These are phyloP conservation scores for Apiospora marii DNA, from an alignment of 2,329 filamentous ascomycete species.

Conservation along the genomic window DNA sequence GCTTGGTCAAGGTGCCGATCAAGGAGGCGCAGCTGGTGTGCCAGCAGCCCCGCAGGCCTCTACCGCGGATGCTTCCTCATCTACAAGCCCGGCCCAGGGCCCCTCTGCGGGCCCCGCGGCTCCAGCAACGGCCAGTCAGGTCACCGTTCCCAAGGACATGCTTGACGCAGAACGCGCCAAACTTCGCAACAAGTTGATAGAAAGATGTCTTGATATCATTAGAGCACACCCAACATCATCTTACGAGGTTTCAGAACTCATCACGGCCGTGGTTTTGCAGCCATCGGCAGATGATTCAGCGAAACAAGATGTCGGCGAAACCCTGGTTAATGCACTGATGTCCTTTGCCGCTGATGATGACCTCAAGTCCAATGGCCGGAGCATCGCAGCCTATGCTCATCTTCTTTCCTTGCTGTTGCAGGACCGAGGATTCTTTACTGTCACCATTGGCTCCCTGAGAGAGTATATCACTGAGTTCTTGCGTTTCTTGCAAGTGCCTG, in stretches of 20 bases:
- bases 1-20: neutral
- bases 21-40: neutral
- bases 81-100: conserved; percentile 17
- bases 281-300: conserved; percentile 59
- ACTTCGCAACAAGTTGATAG: conserved; percentile 82
- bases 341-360: conserved; percentile 69
- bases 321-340: conserved; percentile 83
- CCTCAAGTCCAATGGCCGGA: conserved; percentile 65
- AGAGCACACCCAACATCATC: conserved; percentile 87
- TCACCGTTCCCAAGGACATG: conserved; percentile 72
- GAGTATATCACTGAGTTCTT: conserved; percentile 80
- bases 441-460: conserved; percentile 76
- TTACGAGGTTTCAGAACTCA: conserved; percentile 89
- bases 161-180: conserved; percentile 77
- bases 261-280: conserved; percentile 74
- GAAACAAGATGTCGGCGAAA: conserved; percentile 79
- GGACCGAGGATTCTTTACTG: conserved; percentile 80
- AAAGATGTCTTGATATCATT: conserved; percentile 89
- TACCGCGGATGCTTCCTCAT: conserved; percentile 10
- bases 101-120: conserved; percentile 26
- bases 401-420: conserved; percentile 88
- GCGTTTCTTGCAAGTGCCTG: conserved; percentile 77
- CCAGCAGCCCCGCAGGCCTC: conserved; percentile 26
- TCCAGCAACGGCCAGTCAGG: conserved; percentile 22
- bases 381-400: conserved; percentile 89